Base-by-base conservation (phyloP, 1,284 basidiomycete genomes). In the Ganoderma resinaceum region DNA sequence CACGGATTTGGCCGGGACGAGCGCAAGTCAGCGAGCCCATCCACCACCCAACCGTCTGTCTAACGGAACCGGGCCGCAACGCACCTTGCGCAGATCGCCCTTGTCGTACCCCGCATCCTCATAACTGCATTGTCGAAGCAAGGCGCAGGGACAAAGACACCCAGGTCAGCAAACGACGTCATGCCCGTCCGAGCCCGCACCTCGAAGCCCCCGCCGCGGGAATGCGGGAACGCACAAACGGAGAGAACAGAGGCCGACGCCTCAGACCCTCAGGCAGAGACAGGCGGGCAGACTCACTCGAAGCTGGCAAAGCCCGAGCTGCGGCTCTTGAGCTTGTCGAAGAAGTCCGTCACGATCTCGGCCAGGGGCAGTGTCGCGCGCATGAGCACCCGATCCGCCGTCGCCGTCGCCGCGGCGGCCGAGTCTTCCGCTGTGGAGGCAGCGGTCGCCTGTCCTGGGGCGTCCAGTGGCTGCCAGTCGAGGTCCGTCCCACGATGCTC, bases 241-340 rank as follows among this genome's bases (percentile, higher is more conserved):
- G 37, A 40, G 37, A 40, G 26, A 38, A n/a, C 57, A 38, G 16
- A 33, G 35, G 4, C 33, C 52, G 52, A 33, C 23, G 18, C 14
- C 4, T 16, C 52, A 33, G 29, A 55, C 46, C 26, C 12, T 26
- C 37, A 60, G 12, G 6, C 58, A 35, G 55, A 35, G 33, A 35
- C 14, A 14, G 42, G 43, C 35, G 23, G 53, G 23, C 38, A 37
- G 16, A 85, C 90, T 74, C 72, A 95, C 92, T 97, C 95, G 76
- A 97, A 96, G 76, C 93, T 95, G 11, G 95, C 95, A 78, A 96
- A 97, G 29, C 95, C 95, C 3, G 95, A 96, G 76, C 94, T 96
- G 59, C 91, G 86, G 79, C 92, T 91, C 81, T 98, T 98, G 66
- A 98, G 85, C 74, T 93, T 90, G 75, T 96, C 94, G 78, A 97